Evolutionary conservation across 192 early-diverging fungal genomes (phyloP), one percentile per base, ranked within the genome.

Genomic region (Spinellus fusiger): DNA sequence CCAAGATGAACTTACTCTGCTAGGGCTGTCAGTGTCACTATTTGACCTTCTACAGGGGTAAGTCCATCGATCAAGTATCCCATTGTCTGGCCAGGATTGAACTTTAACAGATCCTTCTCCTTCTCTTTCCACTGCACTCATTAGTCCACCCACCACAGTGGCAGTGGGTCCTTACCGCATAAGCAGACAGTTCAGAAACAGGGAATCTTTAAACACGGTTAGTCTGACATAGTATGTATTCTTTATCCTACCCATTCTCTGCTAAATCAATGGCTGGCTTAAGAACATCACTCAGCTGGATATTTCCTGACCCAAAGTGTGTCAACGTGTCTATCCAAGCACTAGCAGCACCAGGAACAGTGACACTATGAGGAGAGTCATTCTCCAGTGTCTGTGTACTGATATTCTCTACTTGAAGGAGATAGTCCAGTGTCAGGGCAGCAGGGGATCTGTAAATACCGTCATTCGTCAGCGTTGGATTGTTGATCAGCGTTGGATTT

Each of bases 321-420:
- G 77, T 58, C 2, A 89, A 66, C 0, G 81, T 77, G 59, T 90
- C 88, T 7, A 80, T 68, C 88, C 89, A 92, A 13, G 82, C 89
- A 0, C 84, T 83, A 7, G 83, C 87, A 3, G 90, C 89, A 16
- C 87, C 88, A 0, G 87, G 90, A 12, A 92, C 84, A 15, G 86
- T 90, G n/a, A 82, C 69, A 0, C 74, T 55, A 49, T 79, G 78
- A 40, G 74, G 70, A 49, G 76, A 71, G 47, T 53, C 54, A 1
- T 26, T n/a, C 13, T 82, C 80, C 8, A 83, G 60, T 22, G 59
- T 56, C 34, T 53, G 33, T 13, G 54, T 68, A 5, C 13, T 53
- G 15, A 73, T 55, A 1, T 69, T 66, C 37, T 73, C 52, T 25
- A 66, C 52, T 1, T 61, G 58, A 18, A 62, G 66, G 16, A 81